Evolutionary conservation across 2,329 filamentous ascomycete species (phyloP).

Genomic region (Ophiostoma triangulosporum): DNA sequence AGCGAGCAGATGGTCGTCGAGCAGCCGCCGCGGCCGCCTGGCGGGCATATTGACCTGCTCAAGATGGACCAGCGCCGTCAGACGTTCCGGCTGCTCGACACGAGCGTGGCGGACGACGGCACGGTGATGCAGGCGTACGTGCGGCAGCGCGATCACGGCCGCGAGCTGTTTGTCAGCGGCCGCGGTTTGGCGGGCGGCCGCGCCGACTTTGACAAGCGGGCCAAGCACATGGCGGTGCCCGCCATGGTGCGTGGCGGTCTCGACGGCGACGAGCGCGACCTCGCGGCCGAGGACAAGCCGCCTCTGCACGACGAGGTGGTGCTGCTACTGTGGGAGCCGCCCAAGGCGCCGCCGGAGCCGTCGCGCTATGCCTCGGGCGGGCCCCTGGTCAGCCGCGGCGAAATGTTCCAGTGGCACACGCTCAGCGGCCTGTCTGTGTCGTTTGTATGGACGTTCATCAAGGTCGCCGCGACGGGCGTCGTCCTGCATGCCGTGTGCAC

Average conservation of each 20-base stretch:
- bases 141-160: constrained; percentile 16
- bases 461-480: neutral
- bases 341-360: neutral
- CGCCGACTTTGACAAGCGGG: neutral
- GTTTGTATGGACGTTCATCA: neutral
- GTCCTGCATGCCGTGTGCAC: neutral
- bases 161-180: neutral
- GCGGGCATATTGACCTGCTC: constrained; percentile 13
- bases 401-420: neutral
- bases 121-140: constrained; percentile 35
- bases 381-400: neutral
- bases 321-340: constrained; percentile 1
- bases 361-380: neutral
- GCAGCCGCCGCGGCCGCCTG: constrained; percentile 14
- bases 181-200: neutral
- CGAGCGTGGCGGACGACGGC: constrained; percentile 22
- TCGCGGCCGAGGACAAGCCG: neutral
- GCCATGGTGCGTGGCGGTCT: neutral
- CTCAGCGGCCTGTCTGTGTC: neutral
- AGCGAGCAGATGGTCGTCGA: constrained; percentile 22
- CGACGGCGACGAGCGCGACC: neutral
- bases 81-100: constrained; percentile 30
- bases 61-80: constrained; percentile 23
- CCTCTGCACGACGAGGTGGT: constrained; percentile 6
- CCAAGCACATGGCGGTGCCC: neutral